Evolutionary conservation across 352 stramenopile genomes (phyloP), one percentile per base, ranked within the genome.

Genomic region (Phytopythium delawarense): DNA sequence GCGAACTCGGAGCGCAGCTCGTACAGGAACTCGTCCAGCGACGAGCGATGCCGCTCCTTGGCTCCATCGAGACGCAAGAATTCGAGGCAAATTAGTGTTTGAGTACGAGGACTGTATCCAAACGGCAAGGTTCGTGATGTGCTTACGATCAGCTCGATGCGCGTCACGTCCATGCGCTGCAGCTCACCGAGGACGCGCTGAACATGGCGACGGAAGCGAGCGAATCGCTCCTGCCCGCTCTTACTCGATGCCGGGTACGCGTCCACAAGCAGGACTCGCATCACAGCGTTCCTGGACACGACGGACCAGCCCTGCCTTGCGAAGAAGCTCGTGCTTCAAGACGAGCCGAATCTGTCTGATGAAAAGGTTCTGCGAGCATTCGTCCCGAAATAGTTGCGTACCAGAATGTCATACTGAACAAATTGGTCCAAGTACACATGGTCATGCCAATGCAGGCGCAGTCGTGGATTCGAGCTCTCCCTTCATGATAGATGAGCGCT

Each of bases 181-280:
- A 92, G 62, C 51, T 88, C 76, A 45, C 71, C 67, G 28, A 94
- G 46, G 18, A 86, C 65, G 13, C 68, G 54, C 23, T 61, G 69
- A 5, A 90, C 74, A 54, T 87, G 73, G 39, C 74, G 69, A 32
- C 77, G 74, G 46, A 92, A 91, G 42, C 64, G 66, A 40, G 74
- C 71, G 62, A 78, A 88, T 7, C 69, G 63, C 60, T 86, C 74
- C 21, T 60, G 57, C 12, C 80, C 75, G 21, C 64, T 66, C n/a
- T 66, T 74, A 62, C 72, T 89, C 44, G 64, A 66, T 2, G 62
- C 49, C 37, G 79, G 65, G 45, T 82, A 92, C 15, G 67, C 85
- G 57, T 94, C 89, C 21, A 94, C 72, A 7, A 94, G 65, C 57
- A 94, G 62, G 35, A 94, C 71, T 16, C 75, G 75, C 85, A 94